A percentile compares a stretch with the other conserved stretches of the same genome.
Conservation (phyloP, 2,329 filamentous ascomycete species). For the Aspergillus terreus region DNA sequence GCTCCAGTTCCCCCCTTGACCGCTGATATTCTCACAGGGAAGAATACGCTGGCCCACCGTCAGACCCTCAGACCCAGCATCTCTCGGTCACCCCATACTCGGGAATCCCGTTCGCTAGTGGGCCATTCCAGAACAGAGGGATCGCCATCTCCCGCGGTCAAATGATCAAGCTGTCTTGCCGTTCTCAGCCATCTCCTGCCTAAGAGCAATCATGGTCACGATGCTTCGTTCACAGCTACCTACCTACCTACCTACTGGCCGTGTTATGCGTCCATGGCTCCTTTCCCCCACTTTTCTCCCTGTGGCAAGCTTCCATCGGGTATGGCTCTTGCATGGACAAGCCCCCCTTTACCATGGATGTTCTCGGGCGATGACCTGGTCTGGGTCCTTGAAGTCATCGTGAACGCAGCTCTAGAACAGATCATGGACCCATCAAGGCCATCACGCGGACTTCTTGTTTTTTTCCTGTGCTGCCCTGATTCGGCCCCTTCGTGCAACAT, state of each 20-base stretch:
- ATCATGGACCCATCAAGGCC: constrained; percentile 12
- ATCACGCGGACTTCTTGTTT: constrained; percentile 24
- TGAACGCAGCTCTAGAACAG: constrained; percentile 21
- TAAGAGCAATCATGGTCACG: constrained; percentile 8
- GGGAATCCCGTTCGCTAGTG: constrained; percentile 17
- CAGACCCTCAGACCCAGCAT: constrained; percentile 9
- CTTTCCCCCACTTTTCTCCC: constrained; percentile 8
- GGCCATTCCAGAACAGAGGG: constrained; percentile 15
- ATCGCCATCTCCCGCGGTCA: constrained; percentile 16
- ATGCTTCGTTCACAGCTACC: constrained; percentile 7
- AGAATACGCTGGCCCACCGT: neutral
- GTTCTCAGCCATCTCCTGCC: constrained; percentile 11
- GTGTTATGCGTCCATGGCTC: constrained; percentile 6
- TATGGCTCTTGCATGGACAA: constrained; percentile 9
- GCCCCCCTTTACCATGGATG: constrained; percentile 20
- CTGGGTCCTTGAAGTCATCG: constrained; percentile 25
- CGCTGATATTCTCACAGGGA: neutral
- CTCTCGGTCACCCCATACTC: constrained; percentile 17
- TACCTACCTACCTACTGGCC: neutral
- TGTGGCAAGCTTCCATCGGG: constrained; percentile 15
- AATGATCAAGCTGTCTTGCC: constrained; percentile 13
- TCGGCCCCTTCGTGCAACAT: constrained; percentile 8
- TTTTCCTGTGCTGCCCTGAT: constrained; percentile 13
- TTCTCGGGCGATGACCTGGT: constrained; percentile 14
- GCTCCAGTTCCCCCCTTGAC: neutral